A percentile compares a stretch with the other conserved stretches of the same genome.
phyloP scores from a whole-genome alignment of 148 eudicot species.

The Talinum fruticosum region DNA sequence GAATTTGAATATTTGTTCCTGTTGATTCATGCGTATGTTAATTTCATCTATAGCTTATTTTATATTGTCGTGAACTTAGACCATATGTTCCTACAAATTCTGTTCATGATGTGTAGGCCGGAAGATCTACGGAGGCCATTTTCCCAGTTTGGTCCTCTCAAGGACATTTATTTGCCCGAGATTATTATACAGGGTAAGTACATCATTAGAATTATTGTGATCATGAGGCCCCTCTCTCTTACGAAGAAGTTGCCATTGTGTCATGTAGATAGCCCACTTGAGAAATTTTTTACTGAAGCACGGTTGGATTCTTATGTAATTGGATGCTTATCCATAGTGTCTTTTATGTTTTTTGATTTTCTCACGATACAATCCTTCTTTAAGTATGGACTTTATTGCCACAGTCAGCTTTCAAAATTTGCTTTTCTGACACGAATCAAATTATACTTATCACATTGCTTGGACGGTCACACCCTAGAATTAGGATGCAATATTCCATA shows the following conservation, averaged over 20 bases:
- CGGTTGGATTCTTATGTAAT: not conserved
- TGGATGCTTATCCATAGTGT: not conserved
- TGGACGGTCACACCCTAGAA: not conserved
- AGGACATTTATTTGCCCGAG: conserved; percentile 82
- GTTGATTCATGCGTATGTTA: too few relatives aligned
- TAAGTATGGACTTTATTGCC: conserved; percentile 3
- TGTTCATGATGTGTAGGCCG: conserved; percentile 49
- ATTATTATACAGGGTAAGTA: conserved; percentile 86
- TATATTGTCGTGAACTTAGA: not conserved
- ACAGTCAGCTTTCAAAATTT: not conserved
- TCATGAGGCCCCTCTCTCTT: not conserved
- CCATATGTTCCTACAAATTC: not conserved
- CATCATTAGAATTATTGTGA: not conserved
- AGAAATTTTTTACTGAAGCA: not conserved
- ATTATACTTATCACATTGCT: not conserved
- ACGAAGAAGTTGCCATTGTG: not conserved
- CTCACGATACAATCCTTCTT: not conserved
- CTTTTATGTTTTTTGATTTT: not conserved
- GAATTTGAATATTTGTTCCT: not conserved
- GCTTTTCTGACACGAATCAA: conserved; percentile 3
- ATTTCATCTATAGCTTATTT: not conserved
- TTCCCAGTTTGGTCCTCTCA: conserved; percentile 74
- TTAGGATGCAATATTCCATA: not conserved
- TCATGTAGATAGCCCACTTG: not conserved
- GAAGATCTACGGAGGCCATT: conserved; percentile 87